Percentiles rank a stretch among this genome's conserved stretches.
These are phyloP conservation scores for Gossypium turneri DNA, from an alignment of 345 rosid species.

Conservation along the genomic window DNA sequence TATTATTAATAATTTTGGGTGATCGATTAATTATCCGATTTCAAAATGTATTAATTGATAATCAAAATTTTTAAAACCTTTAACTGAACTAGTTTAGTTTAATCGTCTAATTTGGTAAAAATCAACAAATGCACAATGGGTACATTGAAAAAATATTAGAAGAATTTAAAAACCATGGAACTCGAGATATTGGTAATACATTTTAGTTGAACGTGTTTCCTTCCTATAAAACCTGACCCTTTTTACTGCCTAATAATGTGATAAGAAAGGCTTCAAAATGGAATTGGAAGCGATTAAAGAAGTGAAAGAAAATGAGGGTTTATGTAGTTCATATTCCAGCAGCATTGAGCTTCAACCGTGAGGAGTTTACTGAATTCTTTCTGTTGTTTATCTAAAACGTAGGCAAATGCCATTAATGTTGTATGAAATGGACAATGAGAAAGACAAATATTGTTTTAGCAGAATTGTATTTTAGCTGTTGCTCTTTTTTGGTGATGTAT, in stretches of 20 bases:
- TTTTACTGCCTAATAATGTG: not conserved
- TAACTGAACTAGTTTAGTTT: too few relatives aligned
- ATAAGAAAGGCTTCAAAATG: not conserved
- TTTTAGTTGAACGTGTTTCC: not conserved
- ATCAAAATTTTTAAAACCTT: too few relatives aligned
- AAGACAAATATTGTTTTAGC: constrained; percentile 5
- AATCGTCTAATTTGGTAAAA: too few relatives aligned
- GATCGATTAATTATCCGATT: too few relatives aligned
- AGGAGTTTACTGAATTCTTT: not conserved
- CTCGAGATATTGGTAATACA: too few relatives aligned
- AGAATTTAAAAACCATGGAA: too few relatives aligned
- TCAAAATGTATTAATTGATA: too few relatives aligned
- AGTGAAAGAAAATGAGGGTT: not conserved
- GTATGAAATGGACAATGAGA: constrained; percentile 17
- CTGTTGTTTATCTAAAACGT: not conserved
- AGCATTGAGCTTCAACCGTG: not conserved
- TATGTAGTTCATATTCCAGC: not conserved
- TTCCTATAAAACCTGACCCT: too few relatives aligned
- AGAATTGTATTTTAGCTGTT: not conserved
- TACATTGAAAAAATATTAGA: too few relatives aligned
- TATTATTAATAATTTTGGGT: too few relatives aligned
- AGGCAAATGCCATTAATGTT: constrained; percentile 4
- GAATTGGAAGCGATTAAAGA: not conserved
- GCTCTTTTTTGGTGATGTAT: not conserved
- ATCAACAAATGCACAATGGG: too few relatives aligned